A percentile compares a stretch with the other conserved stretches of the same genome.
Conservation (phyloP, 495 filamentous ascomycete species). For the Penicillium bovifimosum region DNA sequence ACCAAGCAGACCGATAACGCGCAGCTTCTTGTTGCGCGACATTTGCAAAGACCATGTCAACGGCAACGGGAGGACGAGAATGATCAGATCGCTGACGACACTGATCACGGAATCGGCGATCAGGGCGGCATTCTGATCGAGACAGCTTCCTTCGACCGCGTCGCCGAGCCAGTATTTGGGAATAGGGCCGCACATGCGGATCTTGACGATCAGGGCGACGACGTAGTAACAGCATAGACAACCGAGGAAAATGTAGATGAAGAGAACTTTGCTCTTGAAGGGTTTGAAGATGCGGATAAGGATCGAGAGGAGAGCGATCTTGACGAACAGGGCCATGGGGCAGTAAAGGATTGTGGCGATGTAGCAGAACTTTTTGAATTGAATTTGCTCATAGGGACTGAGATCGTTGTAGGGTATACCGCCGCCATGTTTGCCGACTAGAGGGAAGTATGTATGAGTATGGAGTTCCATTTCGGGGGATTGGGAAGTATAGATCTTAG, state of each 20-base stretch:
- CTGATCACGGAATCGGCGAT: slow-evolving; percentile 46
- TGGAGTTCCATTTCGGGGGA: neutral
- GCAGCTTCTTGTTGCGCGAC: slow-evolving; percentile 39
- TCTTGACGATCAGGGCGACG: slow-evolving; percentile 23
- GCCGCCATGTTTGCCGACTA: slow-evolving; percentile 37
- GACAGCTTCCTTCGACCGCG: slow-evolving; percentile 23
- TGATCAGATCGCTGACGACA: slow-evolving; percentile 41
- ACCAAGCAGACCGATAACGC: slow-evolving; percentile 40
- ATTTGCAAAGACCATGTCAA: slow-evolving; percentile 46
- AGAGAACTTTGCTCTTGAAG: slow-evolving; percentile 32
- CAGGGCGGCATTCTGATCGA: slow-evolving; percentile 39
- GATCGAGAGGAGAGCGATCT: slow-evolving; percentile 45
- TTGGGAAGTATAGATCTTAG: neutral
- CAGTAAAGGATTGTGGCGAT: slow-evolving; percentile 44
- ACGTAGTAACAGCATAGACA: slow-evolving; percentile 37
- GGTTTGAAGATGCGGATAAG: slow-evolving; percentile 44
- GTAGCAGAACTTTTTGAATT: slow-evolving; percentile 38
- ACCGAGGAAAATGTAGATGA: slow-evolving; percentile 42
- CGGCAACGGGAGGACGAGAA: slow-evolving; percentile 42
- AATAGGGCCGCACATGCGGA: slow-evolving; percentile 22
- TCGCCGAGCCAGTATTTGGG: slow-evolving; percentile 19
- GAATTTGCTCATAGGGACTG: slow-evolving; percentile 7
- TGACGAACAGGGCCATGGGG: slow-evolving; percentile 43
- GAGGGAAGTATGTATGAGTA: slow-evolving; percentile 1
- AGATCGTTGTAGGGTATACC: slow-evolving; percentile 31